A percentile compares a stretch with the other conserved stretches of the same genome.
Evolutionary conservation across 805 yeast species (phyloP).

Genomic region (Lipomyces yamadae): DNA sequence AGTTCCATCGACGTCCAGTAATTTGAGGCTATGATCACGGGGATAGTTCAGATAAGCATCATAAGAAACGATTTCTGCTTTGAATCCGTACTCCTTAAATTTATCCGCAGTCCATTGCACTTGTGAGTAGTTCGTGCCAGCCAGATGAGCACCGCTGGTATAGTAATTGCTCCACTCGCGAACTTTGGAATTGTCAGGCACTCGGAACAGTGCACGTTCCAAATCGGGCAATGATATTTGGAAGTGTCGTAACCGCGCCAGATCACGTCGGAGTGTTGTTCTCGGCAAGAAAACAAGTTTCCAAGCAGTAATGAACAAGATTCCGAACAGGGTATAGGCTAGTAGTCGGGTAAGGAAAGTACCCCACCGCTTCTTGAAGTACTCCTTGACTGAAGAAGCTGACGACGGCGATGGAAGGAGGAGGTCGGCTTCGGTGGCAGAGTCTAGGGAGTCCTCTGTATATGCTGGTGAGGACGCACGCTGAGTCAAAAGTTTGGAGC

Average conservation of each 20-base stretch:
- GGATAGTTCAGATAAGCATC: constrained; percentile 72
- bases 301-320: constrained; percentile 58
- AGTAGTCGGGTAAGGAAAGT: constrained; percentile 47
- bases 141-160: constrained; percentile 44
- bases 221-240: constrained; percentile 70
- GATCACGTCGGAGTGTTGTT: constrained; percentile 80
- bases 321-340: constrained; percentile 55
- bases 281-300: constrained; percentile 79
- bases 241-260: constrained; percentile 72
- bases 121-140: constrained; percentile 48
- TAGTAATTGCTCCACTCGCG: constrained; percentile 57
- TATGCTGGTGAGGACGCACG: background rate
- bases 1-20: constrained; percentile 47
- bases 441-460: constrained; percentile 20
- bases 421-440: constrained; percentile 33
- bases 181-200: constrained; percentile 47
- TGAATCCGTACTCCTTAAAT: constrained; percentile 65
- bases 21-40: constrained; percentile 55
- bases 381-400: constrained; percentile 18
- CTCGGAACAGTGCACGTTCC: constrained; percentile 61
- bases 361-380: constrained; percentile 36
- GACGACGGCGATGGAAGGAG: constrained; percentile 37
- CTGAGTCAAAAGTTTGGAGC: background rate
- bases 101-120: constrained; percentile 63
- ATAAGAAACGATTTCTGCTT: constrained; percentile 58